phyloP scores from a whole-genome alignment of 257 asterid species.

The Solanum gandarillasii region DNA sequence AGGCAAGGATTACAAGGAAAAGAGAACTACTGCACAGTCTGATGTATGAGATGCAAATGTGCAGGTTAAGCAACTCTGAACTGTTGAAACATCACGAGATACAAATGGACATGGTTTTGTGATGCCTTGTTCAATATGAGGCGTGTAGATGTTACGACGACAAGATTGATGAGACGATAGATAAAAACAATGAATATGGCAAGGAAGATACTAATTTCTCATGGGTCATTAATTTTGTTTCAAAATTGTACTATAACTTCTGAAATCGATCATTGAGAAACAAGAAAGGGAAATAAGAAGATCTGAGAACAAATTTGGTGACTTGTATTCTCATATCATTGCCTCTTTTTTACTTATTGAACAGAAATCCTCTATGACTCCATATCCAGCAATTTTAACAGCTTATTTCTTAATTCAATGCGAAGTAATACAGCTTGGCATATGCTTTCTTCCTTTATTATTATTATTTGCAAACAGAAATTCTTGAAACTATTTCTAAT shows the following conservation, averaged over 20 bases:
- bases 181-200: background rate
- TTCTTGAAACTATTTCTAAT: background rate
- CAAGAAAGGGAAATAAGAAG: background rate
- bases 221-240: background rate
- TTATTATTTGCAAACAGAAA: background rate
- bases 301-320: background rate
- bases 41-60: slow-evolving; percentile 1
- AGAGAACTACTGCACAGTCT: too few species aligned
- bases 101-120: background rate
- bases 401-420: background rate
- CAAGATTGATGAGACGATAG: background rate
- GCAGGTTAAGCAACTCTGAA: slow-evolving; percentile 24
- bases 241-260: background rate
- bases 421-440: background rate
- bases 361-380: background rate
- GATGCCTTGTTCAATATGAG: background rate
- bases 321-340: background rate
- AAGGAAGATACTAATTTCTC: background rate
- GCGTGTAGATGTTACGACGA: background rate
- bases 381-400: background rate
- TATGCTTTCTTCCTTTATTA: background rate
- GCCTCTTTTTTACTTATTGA: background rate
- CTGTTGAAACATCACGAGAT: slow-evolving; percentile 15
- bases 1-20: too few species aligned
- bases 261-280: background rate